A percentile compares a stretch with the other conserved stretches of the same genome.
Evolutionary conservation across 805 yeast genomes (phyloP).

Genomic region (Monosporozyma aquatica): DNA sequence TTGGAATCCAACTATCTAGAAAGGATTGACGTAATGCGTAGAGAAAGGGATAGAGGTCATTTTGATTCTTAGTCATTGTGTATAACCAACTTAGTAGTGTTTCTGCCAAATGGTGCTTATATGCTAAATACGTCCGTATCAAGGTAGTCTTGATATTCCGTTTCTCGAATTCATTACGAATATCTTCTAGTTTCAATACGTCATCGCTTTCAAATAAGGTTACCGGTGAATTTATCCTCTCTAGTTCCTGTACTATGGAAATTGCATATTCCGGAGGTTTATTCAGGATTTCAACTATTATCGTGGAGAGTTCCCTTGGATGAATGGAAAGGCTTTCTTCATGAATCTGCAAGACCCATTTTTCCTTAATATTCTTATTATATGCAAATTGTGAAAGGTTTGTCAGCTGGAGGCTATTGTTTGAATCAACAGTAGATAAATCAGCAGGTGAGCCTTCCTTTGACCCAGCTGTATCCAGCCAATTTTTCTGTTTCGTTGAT

Average conservation of each 20-base stretch:
- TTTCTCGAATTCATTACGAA: slow-evolving; percentile 13
- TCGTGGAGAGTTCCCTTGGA: slow-evolving; percentile 20
- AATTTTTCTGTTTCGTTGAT: not conserved
- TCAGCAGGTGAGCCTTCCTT: not conserved
- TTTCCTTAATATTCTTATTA: slow-evolving; percentile 9
- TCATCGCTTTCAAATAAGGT: slow-evolving; percentile 18
- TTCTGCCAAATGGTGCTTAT: slow-evolving; percentile 18
- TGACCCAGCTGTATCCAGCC: not conserved
- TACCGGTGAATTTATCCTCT: slow-evolving; percentile 14
- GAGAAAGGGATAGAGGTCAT: slow-evolving; percentile 6
- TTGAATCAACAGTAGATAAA: not conserved
- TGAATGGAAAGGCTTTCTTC: slow-evolving; percentile 21
- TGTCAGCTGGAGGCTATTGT: slow-evolving; percentile 2
- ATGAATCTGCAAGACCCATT: slow-evolving; percentile 23
- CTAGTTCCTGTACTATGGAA: slow-evolving; percentile 14
- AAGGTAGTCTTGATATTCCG: slow-evolving; percentile 19
- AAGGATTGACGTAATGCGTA: slow-evolving; percentile 18
- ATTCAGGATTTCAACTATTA: slow-evolving; percentile 16
- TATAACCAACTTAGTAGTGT: slow-evolving; percentile 22
- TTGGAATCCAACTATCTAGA: slow-evolving; percentile 20
- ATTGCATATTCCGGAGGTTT: slow-evolving; percentile 23
- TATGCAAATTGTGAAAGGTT: slow-evolving; percentile 6
- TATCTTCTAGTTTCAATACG: slow-evolving; percentile 10
- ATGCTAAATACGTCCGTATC: slow-evolving; percentile 18
- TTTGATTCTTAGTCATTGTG: slow-evolving; percentile 8